Evolutionary conservation across 2,329 filamentous ascomycete species (phyloP).

Genomic region (Mollisiaceae sp.): DNA sequence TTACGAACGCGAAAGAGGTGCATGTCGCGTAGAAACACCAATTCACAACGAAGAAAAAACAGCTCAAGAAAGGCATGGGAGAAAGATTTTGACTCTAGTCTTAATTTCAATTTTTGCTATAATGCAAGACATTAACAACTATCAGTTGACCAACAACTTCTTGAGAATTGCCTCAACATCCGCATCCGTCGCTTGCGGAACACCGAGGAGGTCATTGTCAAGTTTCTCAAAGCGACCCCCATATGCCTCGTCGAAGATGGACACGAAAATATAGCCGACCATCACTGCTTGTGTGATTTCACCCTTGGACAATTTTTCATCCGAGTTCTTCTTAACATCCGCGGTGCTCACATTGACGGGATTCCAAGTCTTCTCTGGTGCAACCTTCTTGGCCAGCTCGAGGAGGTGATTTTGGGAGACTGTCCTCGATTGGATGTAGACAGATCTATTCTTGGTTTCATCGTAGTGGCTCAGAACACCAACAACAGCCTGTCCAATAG

Average conservation of each 20-base stretch:
- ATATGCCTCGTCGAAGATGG: slow-evolving; percentile 43
- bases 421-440: slow-evolving; percentile 52
- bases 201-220: slow-evolving; percentile 50
- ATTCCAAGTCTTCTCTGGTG: slow-evolving; percentile 40
- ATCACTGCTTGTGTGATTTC: slow-evolving; percentile 42
- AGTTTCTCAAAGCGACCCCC: slow-evolving; percentile 44
- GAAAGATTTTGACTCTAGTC: no score
- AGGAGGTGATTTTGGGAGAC: slow-evolving; percentile 51
- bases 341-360: slow-evolving; percentile 24
- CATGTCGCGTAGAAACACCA: no score
- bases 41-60: no score
- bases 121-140: neutral
- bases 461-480: slow-evolving; percentile 54
- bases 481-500: slow-evolving; percentile 54
- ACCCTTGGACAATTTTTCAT: slow-evolving; percentile 35
- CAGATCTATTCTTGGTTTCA: slow-evolving; percentile 57
- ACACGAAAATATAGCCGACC: slow-evolving; percentile 42
- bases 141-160: slow-evolving; percentile 18
- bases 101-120: no score
- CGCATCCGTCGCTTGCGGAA: slow-evolving; percentile 49
- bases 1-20: no score
- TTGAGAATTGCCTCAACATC: slow-evolving; percentile 46
- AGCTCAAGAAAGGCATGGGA: no score
- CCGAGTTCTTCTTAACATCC: slow-evolving; percentile 29
- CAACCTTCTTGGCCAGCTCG: slow-evolving; percentile 43